Percentiles rank a stretch among this genome's conserved stretches.
phyloP scores from a whole-genome alignment of 1,139 yeast genomes.

The Geotrichum klebahnii region DNA sequence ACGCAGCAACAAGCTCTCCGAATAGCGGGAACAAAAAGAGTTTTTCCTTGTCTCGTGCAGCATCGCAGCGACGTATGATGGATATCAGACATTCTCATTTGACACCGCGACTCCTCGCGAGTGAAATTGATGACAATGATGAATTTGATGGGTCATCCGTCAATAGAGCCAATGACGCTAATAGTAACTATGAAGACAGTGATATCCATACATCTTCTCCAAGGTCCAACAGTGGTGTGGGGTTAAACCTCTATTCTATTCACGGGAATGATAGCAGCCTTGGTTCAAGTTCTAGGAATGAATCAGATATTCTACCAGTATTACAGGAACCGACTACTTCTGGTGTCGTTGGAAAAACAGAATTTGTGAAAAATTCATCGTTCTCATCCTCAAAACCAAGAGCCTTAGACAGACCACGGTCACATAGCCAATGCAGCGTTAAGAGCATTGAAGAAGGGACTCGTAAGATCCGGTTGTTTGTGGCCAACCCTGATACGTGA shows the following conservation, averaged over 20 bases:
- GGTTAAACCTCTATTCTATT: too few species aligned
- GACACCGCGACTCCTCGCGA: slow-evolving; percentile 68
- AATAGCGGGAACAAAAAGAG: background rate
- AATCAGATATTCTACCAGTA: too few species aligned
- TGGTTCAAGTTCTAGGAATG: too few species aligned
- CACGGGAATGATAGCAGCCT: background rate
- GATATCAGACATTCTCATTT: slow-evolving; percentile 73
- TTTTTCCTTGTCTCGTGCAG: slow-evolving; percentile 38
- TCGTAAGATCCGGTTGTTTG: slow-evolving; percentile 13
- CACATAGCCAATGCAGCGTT: background rate
- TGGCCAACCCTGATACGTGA: slow-evolving; percentile 17
- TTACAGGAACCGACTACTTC: too few species aligned
- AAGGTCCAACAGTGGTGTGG: too few species aligned
- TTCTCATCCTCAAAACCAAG: too few species aligned
- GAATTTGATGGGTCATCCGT: background rate
- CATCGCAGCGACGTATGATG: slow-evolving; percentile 35
- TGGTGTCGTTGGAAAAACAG: too few species aligned
- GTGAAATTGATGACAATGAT: slow-evolving; percentile 63
- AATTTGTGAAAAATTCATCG: too few species aligned
- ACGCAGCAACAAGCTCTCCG: background rate
- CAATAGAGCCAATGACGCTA: background rate
- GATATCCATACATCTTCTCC: too few species aligned
- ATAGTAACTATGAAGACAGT: background rate
- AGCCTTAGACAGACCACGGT: too few species aligned
- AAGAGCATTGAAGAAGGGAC: slow-evolving; percentile 7